Conservation (phyloP, 1,284 basidiomycete genomes). For the Caloboletus firmus region DNA sequence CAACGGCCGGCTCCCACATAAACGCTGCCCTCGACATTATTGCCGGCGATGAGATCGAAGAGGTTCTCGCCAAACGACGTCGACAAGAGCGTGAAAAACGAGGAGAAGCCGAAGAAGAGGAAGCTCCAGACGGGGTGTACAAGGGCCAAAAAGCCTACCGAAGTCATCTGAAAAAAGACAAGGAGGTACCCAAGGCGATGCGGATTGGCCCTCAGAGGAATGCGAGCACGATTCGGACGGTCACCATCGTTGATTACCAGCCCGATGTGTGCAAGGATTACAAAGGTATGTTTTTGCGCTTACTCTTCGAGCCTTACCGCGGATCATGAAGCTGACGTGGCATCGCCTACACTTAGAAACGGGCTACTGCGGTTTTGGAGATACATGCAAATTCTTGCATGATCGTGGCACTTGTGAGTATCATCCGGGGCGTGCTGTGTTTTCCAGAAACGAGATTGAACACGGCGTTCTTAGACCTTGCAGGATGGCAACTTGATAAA, state of each 20-base stretch:
- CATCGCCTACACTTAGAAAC: constrained; percentile 63
- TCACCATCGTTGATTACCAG: constrained; percentile 97
- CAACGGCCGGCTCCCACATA: constrained; percentile 64
- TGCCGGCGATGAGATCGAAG: constrained; percentile 77
- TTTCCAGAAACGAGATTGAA: constrained; percentile 15
- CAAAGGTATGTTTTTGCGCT: constrained; percentile 66
- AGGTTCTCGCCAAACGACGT: constrained; percentile 63
- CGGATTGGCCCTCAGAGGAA: constrained; percentile 83
- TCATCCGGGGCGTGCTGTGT: neutral
- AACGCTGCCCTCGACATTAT: constrained; percentile 71
- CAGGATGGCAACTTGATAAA: constrained; percentile 97
- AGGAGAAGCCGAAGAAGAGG: constrained; percentile 59
- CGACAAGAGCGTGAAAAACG: constrained; percentile 51
- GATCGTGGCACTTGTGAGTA: constrained; percentile 82
- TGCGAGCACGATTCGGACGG: constrained; percentile 86
- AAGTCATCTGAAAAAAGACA: constrained; percentile 78
- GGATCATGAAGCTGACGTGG: constrained; percentile 23
- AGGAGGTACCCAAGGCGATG: constrained; percentile 86
- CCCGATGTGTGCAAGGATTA: constrained; percentile 99
- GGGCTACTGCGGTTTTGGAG: constrained; percentile 98
- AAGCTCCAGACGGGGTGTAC: constrained; percentile 86
- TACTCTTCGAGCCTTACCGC: constrained; percentile 6
- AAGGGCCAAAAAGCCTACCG: constrained; percentile 83
- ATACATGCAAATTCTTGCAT: constrained; percentile 96
- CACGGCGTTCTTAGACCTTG: constrained; percentile 69